Conservation (phyloP, 2,329 filamentous ascomycete genomes). For the Arthrobotrys sinensis region DNA sequence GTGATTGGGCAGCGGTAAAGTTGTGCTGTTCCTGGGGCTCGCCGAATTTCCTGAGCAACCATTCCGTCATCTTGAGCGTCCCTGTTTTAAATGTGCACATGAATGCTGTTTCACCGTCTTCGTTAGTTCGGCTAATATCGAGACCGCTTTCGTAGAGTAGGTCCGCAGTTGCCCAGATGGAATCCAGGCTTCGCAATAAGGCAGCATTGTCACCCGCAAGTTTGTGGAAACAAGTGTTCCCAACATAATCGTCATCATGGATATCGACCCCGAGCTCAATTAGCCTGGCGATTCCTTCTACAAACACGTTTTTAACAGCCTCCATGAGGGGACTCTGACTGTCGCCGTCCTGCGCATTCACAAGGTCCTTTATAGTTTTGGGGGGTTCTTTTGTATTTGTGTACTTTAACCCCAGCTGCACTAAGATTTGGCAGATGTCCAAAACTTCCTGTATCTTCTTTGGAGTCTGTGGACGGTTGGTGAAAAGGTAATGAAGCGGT, state of each 20-base stretch:
- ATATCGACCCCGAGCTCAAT: conserved; percentile 33
- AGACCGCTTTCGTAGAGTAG: conserved; percentile 6
- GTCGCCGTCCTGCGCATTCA: conserved; percentile 11
- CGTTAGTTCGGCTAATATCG: conserved; percentile 3
- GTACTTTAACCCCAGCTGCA: conserved; percentile 13
- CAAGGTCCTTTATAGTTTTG: not conserved
- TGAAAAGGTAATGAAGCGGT: conserved; percentile 26
- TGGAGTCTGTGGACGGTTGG: not conserved
- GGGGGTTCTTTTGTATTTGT: not conserved
- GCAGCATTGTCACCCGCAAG: not conserved
- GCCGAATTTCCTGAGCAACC: conserved; percentile 5
- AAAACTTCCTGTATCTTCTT: conserved; percentile 18
- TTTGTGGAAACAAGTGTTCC: conserved; percentile 26
- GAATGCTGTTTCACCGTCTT: not conserved
- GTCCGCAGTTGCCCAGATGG: not conserved
- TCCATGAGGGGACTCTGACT: not conserved
- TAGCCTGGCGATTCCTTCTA: conserved; percentile 5
- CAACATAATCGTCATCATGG: conserved; percentile 16
- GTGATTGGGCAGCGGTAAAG: not conserved
- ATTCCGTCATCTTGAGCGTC: not conserved
- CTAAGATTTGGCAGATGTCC: conserved; percentile 35
- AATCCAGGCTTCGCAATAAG: not conserved
- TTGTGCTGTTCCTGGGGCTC: not conserved
- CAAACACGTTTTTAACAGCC: conserved; percentile 13
- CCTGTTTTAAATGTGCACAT: not conserved